These are phyloP conservation scores for Tillandsia fasciculata DNA, from an alignment of 176 grass and related monocot species.

Conservation along the genomic window DNA sequence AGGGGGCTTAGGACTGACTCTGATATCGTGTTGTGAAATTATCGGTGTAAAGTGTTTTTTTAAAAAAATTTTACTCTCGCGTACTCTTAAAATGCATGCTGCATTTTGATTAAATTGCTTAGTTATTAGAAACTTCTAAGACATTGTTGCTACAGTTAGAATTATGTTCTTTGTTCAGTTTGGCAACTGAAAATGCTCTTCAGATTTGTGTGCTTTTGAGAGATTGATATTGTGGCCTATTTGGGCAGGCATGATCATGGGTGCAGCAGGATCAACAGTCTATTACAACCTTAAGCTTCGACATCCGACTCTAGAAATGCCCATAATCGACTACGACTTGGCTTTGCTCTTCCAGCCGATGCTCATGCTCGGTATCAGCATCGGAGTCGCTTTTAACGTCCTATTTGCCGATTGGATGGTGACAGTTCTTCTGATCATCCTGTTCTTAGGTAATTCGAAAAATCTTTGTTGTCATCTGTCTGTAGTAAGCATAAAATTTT, in stretches of 20 bases:
- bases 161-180: too few relatives aligned
- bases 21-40: not conserved
- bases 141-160: too few relatives aligned
- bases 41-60: not conserved
- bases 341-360: conserved; percentile 85
- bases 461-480: too few relatives aligned
- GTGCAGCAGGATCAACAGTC: conserved; percentile 64
- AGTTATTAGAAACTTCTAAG: too few relatives aligned
- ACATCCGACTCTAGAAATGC: conserved; percentile 71
- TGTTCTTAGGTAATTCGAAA: conserved; percentile 58
- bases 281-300: conserved; percentile 86
- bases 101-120: not conserved
- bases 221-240: not conserved
- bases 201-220: too few relatives aligned
- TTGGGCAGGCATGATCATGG: conserved; percentile 80
- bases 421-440: conserved; percentile 67
- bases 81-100: not conserved
- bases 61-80: not conserved
- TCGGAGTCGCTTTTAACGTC: conserved; percentile 84
- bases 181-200: too few relatives aligned
- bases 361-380: conserved; percentile 93
- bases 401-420: conserved; percentile 90
- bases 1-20: not conserved
- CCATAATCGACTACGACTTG: conserved; percentile 82
- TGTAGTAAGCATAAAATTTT: not conserved